Evolutionary conservation across 768 basidiomycete species (phyloP).

Genomic region (Boletus edulis): DNA sequence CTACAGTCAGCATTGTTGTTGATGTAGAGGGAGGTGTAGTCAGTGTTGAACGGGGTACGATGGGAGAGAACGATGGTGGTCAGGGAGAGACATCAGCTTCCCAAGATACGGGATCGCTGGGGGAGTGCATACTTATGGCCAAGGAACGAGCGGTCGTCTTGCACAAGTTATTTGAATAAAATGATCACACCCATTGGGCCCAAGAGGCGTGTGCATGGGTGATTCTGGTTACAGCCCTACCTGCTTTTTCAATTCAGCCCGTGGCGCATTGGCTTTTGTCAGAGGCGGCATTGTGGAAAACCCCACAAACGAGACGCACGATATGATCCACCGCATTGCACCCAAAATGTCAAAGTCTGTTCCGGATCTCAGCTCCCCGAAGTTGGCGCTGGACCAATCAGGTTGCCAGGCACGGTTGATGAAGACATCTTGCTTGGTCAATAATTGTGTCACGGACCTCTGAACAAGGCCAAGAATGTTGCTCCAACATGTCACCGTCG

Average conservation of each 20-base stretch:
- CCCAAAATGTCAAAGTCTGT: not conserved
- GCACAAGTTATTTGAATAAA: conserved; percentile 22
- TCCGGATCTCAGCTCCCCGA: not conserved
- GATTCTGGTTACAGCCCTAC: not conserved
- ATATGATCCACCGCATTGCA: not conserved
- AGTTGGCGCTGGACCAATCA: not conserved
- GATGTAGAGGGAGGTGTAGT: conserved; percentile 35
- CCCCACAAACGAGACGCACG: not conserved
- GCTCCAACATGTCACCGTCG: not conserved
- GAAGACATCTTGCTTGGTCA: not conserved
- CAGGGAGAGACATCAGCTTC: conserved; percentile 4
- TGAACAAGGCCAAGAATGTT: not conserved
- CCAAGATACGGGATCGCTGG: conserved; percentile 9
- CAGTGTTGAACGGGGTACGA: conserved; percentile 21
- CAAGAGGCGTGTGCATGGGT: not conserved
- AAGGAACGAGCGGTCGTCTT: conserved; percentile 22
- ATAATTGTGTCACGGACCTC: not conserved
- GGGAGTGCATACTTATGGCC: conserved; percentile 17
- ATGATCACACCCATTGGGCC: not conserved
- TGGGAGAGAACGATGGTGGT: conserved; percentile 19
- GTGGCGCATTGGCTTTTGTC: not conserved
- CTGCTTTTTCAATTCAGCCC: not conserved
- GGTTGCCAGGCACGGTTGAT: not conserved
- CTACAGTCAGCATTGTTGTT: conserved; percentile 62
- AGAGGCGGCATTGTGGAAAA: not conserved